A percentile compares a stretch with the other conserved stretches of the same genome.
phyloP scores from a whole-genome alignment of 306 rosid genomes.

The Quercus agrifolia region DNA sequence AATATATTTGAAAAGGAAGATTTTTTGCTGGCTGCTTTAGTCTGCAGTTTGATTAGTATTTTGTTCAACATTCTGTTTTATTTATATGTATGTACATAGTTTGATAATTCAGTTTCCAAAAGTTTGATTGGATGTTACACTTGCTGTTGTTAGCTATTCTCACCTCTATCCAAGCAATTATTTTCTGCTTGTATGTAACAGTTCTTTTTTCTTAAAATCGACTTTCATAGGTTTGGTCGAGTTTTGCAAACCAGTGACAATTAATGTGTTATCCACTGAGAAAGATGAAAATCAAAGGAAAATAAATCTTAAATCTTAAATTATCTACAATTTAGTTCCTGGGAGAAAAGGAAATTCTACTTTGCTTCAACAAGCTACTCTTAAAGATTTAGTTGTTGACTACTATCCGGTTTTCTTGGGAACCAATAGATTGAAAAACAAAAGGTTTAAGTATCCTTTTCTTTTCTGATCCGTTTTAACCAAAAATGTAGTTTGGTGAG shows the following conservation, averaged over 20 bases:
- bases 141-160: too few relatives aligned
- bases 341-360: background rate
- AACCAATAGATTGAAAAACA: background rate
- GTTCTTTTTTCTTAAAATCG: background rate
- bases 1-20: background rate
- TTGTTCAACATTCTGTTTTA: background rate
- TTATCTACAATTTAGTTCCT: background rate
- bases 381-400: background rate
- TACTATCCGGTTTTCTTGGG: background rate
- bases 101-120: background rate
- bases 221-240: background rate
- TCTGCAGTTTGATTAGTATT: background rate
- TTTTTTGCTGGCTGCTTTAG: background rate
- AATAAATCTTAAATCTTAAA: background rate
- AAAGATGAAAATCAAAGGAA: background rate
- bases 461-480: too few relatives aligned
- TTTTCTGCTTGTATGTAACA: too few relatives aligned
- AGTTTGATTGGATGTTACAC: background rate
- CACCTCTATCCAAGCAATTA: too few relatives aligned
- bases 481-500: too few relatives aligned
- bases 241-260: background rate
- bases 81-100: background rate
- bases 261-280: background rate
- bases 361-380: background rate
- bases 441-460: background rate